Evolutionary conservation across 352 stramenopile genomes (phyloP).

Genomic region (Globisporangium perplexum): DNA sequence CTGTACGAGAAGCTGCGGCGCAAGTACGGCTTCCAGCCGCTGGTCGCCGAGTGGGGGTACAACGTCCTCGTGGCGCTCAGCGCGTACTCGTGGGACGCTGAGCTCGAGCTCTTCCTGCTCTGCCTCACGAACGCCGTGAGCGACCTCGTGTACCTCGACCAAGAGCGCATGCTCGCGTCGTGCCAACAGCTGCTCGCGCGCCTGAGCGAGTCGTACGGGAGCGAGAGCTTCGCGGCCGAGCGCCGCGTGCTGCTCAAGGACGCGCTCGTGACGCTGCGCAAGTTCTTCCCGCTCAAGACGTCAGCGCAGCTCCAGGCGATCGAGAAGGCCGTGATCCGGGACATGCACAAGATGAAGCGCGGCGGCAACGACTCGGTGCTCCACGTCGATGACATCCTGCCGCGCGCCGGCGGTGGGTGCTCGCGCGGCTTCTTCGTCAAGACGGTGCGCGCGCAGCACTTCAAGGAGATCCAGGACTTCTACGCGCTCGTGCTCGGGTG

Average conservation of each 20-base stretch:
- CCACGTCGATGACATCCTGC: slow-evolving; percentile 70
- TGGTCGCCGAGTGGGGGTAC: slow-evolving; percentile 85
- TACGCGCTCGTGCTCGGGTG: slow-evolving; percentile 51
- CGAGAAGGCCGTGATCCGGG: slow-evolving; percentile 67
- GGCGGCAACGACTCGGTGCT: slow-evolving; percentile 63
- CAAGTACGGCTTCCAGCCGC: slow-evolving; percentile 76
- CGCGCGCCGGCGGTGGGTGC: slow-evolving; percentile 33
- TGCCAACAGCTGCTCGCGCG: slow-evolving; percentile 43
- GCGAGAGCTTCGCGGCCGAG: slow-evolving; percentile 50
- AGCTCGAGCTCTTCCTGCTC: slow-evolving; percentile 75
- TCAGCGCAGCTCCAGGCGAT: slow-evolving; percentile 64
- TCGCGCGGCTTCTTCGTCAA: slow-evolving; percentile 72
- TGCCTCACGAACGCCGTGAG: slow-evolving; percentile 64
- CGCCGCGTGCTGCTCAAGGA: slow-evolving; percentile 65
- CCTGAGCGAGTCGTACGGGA: slow-evolving; percentile 44
- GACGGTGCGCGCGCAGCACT: slow-evolving; percentile 72
- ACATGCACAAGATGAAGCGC: slow-evolving; percentile 78
- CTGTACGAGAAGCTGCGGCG: slow-evolving; percentile 74
- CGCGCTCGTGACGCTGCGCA: slow-evolving; percentile 58
- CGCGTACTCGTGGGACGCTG: slow-evolving; percentile 62
- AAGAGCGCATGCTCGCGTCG: slow-evolving; percentile 56
- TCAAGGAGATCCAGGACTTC: slow-evolving; percentile 82
- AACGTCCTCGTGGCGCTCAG: slow-evolving; percentile 72
- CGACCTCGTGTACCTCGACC: slow-evolving; percentile 64
- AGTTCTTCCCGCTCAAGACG: slow-evolving; percentile 78